A percentile compares a stretch with the other conserved stretches of the same genome.
These are phyloP conservation scores for Clarireedia hainanense DNA, from an alignment of 2,329 filamentous ascomycete genomes.

Conservation along the genomic window DNA sequence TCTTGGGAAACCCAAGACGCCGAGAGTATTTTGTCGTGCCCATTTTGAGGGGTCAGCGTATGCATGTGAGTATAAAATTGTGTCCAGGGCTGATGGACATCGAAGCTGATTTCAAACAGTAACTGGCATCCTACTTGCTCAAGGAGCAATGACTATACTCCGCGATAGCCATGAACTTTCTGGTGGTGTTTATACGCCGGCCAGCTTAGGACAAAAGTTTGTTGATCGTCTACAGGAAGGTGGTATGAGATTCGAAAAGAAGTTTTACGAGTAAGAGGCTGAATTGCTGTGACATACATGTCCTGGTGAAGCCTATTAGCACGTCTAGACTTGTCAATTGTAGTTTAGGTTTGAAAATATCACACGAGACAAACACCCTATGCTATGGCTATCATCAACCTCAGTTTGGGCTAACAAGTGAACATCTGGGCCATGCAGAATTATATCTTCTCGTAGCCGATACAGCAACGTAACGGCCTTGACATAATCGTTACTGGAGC, in stretches of 20 bases:
- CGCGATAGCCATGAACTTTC: constrained; percentile 50
- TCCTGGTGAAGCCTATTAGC: too few species aligned
- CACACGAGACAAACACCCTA: too few species aligned
- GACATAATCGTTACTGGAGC: too few species aligned
- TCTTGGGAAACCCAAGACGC: constrained; percentile 29
- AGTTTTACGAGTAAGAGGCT: constrained; percentile 30
- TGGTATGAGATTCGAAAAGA: constrained; percentile 54
- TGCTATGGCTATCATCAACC: too few species aligned
- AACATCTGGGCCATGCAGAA: too few species aligned
- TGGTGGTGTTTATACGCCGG: constrained; percentile 65
- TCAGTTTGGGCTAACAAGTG: too few species aligned
- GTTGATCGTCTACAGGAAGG: constrained; percentile 51
- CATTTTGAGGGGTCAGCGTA: constrained; percentile 57
- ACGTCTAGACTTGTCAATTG: too few species aligned
- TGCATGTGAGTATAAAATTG: constrained; percentile 39
- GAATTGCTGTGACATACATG: too few species aligned
- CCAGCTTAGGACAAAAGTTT: constrained; percentile 59
- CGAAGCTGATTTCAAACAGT: constrained; percentile 36
- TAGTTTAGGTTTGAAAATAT: too few species aligned
- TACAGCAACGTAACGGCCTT: too few species aligned
- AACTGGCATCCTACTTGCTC: constrained; percentile 54
- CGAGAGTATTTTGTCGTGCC: constrained; percentile 43
- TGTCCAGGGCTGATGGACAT: not conserved
- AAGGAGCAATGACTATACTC: constrained; percentile 59
- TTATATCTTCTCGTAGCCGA: too few species aligned